Percentiles rank a stretch among this genome's conserved stretches.
phyloP scores from a whole-genome alignment of 345 rosid species.

The Pelargonium nanum region DNA sequence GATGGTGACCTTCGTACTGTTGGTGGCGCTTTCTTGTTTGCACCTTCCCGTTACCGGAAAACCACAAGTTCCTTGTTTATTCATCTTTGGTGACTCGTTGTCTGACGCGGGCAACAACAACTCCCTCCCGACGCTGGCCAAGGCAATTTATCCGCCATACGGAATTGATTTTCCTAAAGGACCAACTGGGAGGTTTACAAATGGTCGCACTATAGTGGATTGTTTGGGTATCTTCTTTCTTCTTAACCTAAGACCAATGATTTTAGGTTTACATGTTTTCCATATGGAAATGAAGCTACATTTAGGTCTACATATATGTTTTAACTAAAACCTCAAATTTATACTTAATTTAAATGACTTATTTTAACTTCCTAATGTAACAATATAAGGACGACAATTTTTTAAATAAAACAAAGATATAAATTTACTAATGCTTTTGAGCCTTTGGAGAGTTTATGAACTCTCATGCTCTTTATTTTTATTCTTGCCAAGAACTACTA shows the following conservation, averaged over 20 bases:
- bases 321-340: too few species aligned
- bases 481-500: too few species aligned
- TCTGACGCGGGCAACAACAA: conserved; percentile 36
- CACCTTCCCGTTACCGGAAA: not conserved
- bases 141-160: conserved; percentile 26
- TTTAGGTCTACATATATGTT: too few species aligned
- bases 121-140: conserved; percentile 19
- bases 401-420: too few species aligned
- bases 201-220: conserved; percentile 24
- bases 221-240: conserved; percentile 14
- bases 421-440: too few species aligned
- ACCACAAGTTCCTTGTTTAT: conserved; percentile 28
- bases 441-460: too few species aligned
- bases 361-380: too few species aligned
- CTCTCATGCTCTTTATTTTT: too few species aligned
- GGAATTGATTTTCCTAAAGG: conserved; percentile 29
- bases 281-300: not conserved
- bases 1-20: not conserved
- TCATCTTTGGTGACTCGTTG: conserved; percentile 36
- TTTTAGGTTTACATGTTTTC: not conserved
- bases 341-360: too few species aligned
- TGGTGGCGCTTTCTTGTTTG: not conserved
- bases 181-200: conserved; percentile 31
- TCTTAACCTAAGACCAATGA: not conserved
- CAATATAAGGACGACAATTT: too few species aligned